These are phyloP conservation scores for Daphne laureola DNA, from an alignment of 441 rosid species.

Conservation along the genomic window DNA sequence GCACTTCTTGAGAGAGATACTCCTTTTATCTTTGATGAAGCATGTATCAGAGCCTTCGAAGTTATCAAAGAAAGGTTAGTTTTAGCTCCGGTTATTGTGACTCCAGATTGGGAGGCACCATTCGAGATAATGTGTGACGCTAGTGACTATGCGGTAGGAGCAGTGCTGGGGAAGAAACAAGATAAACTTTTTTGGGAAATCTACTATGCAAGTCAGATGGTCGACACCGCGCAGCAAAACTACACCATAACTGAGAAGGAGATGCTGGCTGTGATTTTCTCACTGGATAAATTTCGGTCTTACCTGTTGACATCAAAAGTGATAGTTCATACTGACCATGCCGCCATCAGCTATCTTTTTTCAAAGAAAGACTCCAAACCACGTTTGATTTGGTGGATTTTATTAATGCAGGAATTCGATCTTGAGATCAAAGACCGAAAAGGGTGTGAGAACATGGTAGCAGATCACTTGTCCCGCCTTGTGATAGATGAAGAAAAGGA, in stretches of 20 bases:
- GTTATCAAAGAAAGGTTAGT: not conserved
- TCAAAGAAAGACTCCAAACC: not conserved
- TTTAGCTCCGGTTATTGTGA: not conserved
- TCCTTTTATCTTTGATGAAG: not conserved
- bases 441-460: not conserved
- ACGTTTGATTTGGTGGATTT: not conserved
- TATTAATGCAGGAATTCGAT: not conserved
- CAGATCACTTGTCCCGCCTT: not conserved
- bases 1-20: not conserved
- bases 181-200: not conserved
- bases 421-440: not conserved
- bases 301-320: not conserved
- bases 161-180: not conserved
- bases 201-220: not conserved
- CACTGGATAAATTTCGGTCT: not conserved
- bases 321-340: not conserved
- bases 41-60: not conserved
- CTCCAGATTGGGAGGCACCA: not conserved
- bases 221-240: conserved; percentile 1
- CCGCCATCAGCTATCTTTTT: not conserved
- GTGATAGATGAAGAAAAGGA: not conserved
- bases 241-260: conserved; percentile 4
- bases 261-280: not conserved
- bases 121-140: conserved; percentile 3
- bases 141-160: not conserved